These are phyloP conservation scores for Penicillium sp. DNA, from an alignment of 2,329 filamentous ascomycete species.

Conservation along the genomic window DNA sequence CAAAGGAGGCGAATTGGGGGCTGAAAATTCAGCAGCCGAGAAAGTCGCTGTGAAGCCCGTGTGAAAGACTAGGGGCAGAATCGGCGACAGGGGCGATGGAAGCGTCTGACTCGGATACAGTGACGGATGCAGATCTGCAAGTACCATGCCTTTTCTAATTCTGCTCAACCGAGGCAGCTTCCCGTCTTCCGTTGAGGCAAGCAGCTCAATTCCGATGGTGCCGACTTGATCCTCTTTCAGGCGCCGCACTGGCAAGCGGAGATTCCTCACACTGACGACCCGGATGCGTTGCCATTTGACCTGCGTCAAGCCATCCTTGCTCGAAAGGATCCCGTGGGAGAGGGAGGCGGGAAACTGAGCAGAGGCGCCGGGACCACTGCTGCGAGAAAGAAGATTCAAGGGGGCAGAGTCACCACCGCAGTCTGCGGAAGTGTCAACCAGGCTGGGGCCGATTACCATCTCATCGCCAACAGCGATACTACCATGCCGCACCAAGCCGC, in stretches of 20 bases:
- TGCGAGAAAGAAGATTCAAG: constrained; percentile 18
- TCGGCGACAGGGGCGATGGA: constrained; percentile 4
- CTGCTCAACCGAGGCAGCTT: constrained; percentile 30
- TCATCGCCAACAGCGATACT: constrained; percentile 69
- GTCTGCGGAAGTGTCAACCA: constrained; percentile 43
- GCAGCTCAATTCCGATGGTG: constrained; percentile 67
- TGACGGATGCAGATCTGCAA: constrained; percentile 56
- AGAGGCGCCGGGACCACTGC: constrained; percentile 28
- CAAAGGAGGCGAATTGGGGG: constrained; percentile 43
- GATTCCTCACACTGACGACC: constrained; percentile 79
- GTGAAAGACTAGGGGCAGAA: constrained; percentile 40
- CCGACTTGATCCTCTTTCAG: constrained; percentile 79
- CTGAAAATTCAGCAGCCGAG: constrained; percentile 50
- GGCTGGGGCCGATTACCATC: constrained; percentile 72
- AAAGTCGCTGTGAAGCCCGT: constrained; percentile 69
- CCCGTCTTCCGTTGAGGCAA: constrained; percentile 18
- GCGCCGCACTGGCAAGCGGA: constrained; percentile 72
- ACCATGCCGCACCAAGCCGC: constrained; percentile 77
- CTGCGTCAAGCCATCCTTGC: constrained; percentile 49
- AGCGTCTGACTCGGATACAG: constrained; percentile 40
- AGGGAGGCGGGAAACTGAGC: constrained; percentile 32
- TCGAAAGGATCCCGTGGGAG: constrained; percentile 20
- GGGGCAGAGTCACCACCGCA: constrained; percentile 39
- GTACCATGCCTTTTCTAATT: constrained; percentile 73
- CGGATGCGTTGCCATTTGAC: constrained; percentile 74